A percentile compares a stretch with the other conserved stretches of the same genome.
These are phyloP conservation scores for Leccinum pachyderme DNA, from an alignment of 1,284 basidiomycete genomes.

Conservation along the genomic window DNA sequence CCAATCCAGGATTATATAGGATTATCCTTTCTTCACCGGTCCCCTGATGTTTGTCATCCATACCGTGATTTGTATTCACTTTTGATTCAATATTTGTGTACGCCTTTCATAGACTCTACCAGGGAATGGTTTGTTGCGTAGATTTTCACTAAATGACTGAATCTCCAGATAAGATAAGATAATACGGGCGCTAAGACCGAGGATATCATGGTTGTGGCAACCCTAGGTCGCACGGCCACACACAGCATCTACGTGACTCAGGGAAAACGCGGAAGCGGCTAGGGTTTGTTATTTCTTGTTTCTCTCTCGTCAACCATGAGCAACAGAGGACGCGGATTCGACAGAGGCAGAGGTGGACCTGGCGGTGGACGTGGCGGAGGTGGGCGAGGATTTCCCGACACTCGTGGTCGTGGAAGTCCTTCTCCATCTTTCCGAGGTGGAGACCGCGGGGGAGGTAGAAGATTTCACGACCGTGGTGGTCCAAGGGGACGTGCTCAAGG, in stretches of 20 bases:
- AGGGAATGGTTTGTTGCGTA: background rate
- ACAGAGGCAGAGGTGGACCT: conserved; percentile 33
- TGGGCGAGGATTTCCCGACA: conserved; percentile 27
- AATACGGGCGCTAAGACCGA: background rate
- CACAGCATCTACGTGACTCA: conserved; percentile 27
- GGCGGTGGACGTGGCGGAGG: conserved; percentile 20
- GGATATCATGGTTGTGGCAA: conserved; percentile 6
- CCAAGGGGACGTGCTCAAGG: conserved; percentile 41
- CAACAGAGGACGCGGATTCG: conserved; percentile 34
- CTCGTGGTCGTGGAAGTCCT: conserved; percentile 30
- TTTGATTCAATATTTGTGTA: background rate
- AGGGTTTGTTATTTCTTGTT: background rate
- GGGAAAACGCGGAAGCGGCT: background rate
- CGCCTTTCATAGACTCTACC: background rate
- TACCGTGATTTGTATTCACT: background rate
- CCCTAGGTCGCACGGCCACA: conserved; percentile 4
- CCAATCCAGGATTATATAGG: too few species aligned
- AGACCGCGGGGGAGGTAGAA: conserved; percentile 30
- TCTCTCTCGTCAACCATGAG: conserved; percentile 21
- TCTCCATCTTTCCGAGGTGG: conserved; percentile 27
- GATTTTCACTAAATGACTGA: background rate
- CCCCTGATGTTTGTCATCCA: background rate
- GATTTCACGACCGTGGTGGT: conserved; percentile 35
- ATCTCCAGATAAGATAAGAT: conserved; percentile 30
- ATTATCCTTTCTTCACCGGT: too few species aligned